Percentiles rank a stretch among this genome's conserved stretches.
These are phyloP conservation scores for Zygosaccharomyces lentus DNA, from an alignment of 805 yeast genomes.

Conservation along the genomic window DNA sequence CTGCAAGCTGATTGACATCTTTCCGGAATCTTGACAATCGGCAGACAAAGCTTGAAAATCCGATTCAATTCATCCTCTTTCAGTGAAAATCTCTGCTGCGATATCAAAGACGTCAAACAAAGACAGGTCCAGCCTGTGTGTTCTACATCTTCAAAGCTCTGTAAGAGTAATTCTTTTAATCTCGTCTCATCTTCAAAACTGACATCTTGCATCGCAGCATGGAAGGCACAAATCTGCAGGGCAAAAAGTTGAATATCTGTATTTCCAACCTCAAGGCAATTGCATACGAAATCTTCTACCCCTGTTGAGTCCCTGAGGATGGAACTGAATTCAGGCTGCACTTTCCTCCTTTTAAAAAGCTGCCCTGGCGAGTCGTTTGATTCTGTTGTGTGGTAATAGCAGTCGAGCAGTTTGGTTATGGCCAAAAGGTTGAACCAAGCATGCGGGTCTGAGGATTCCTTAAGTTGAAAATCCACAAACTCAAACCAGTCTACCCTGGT, in stretches of 20 bases:
- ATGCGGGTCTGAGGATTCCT: constrained; percentile 4
- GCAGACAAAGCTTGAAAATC: constrained; percentile 33
- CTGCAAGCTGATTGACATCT: constrained; percentile 26
- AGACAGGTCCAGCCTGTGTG: constrained; percentile 21
- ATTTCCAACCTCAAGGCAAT: constrained; percentile 13
- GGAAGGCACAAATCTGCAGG: constrained; percentile 23
- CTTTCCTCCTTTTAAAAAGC: constrained; percentile 24
- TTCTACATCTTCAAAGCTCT: constrained; percentile 17
- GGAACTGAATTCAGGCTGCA: constrained; percentile 9
- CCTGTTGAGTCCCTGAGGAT: constrained; percentile 16
- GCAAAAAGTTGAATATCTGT: constrained; percentile 13
- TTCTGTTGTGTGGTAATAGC: constrained; percentile 14
- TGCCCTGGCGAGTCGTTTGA: background rate
- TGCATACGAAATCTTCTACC: constrained; percentile 18
- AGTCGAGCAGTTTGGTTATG: constrained; percentile 15
- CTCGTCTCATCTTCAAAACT: background rate
- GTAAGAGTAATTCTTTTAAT: constrained; percentile 14
- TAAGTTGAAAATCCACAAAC: constrained; percentile 19
- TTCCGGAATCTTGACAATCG: constrained; percentile 29
- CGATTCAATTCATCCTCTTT: constrained; percentile 17
- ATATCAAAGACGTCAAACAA: constrained; percentile 23
- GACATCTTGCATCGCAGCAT: constrained; percentile 8
- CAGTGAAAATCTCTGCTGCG: constrained; percentile 12
- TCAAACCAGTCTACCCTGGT: constrained; percentile 15
- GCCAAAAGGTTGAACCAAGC: constrained; percentile 24